A percentile compares a stretch with the other conserved stretches of the same genome.
Conservation (phyloP, 257 asterid genomes). For the Solanum acaule region DNA sequence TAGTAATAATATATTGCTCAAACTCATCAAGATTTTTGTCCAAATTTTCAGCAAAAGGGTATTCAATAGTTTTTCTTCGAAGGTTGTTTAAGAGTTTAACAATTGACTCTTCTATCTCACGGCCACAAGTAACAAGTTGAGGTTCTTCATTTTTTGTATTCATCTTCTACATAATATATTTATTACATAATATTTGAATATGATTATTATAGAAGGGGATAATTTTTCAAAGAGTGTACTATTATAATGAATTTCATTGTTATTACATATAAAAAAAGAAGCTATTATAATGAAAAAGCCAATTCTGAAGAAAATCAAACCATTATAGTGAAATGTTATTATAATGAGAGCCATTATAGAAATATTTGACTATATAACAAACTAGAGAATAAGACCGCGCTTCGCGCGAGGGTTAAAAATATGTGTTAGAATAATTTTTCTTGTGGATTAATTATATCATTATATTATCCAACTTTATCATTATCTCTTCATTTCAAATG, state of each 20-base stretch:
- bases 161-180: background rate
- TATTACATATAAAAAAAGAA: too few relatives aligned
- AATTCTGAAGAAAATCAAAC: too few relatives aligned
- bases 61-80: background rate
- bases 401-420: too few relatives aligned
- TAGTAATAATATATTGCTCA: background rate
- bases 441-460: too few relatives aligned
- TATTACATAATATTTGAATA: background rate
- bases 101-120: background rate
- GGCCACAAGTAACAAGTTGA: background rate
- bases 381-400: too few relatives aligned
- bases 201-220: background rate
- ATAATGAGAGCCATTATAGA: background rate
- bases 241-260: background rate
- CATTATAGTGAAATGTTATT: too few relatives aligned
- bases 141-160: background rate
- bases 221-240: too few relatives aligned
- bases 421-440: too few relatives aligned
- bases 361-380: too few relatives aligned
- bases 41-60: background rate
- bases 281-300: too few relatives aligned
- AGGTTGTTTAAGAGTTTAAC: background rate
- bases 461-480: too few relatives aligned
- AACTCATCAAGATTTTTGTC: rapidly evolving
- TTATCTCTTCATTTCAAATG: too few relatives aligned